A percentile compares a stretch with the other conserved stretches of the same genome.
Evolutionary conservation across 1,284 basidiomycete genomes (phyloP).

Genomic region (Marasmius fiardii): DNA sequence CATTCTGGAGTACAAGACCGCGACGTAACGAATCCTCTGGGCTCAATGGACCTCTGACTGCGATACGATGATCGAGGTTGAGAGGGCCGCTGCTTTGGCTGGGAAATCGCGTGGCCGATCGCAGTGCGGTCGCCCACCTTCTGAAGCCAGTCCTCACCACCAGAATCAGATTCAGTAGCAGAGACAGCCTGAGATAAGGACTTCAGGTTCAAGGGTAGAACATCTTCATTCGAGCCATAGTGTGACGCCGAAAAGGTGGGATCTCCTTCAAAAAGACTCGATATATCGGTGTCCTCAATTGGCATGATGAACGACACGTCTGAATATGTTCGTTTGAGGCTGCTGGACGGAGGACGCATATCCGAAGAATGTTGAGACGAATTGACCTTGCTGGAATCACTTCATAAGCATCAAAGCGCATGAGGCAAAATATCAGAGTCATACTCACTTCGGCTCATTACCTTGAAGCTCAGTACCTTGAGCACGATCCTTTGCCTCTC

Average conservation of each 20-base stretch:
- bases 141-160: slow-evolving; percentile 11
- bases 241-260: background rate
- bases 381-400: background rate
- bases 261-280: slow-evolving; percentile 1
- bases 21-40: background rate
- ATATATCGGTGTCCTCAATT: slow-evolving; percentile 5
- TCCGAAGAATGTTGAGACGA: background rate
- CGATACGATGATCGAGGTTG: background rate
- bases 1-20: background rate
- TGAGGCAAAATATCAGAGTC: background rate
- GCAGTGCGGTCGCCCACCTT: background rate
- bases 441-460: background rate
- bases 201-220: background rate
- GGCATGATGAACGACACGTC: slow-evolving; percentile 5
- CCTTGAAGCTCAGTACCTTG: background rate
- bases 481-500: background rate
- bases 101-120: background rate
- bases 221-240: background rate
- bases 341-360: background rate
- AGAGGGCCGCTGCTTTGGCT: background rate
- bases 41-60: background rate
- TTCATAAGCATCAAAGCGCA: background rate
- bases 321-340: slow-evolving; percentile 5
- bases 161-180: slow-evolving; percentile 28
- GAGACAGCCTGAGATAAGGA: slow-evolving; percentile 17